A percentile compares a stretch with the other conserved stretches of the same genome.
Conservation (phyloP, 2,329 filamentous ascomycete species). For the Colletotrichum caudatum region DNA sequence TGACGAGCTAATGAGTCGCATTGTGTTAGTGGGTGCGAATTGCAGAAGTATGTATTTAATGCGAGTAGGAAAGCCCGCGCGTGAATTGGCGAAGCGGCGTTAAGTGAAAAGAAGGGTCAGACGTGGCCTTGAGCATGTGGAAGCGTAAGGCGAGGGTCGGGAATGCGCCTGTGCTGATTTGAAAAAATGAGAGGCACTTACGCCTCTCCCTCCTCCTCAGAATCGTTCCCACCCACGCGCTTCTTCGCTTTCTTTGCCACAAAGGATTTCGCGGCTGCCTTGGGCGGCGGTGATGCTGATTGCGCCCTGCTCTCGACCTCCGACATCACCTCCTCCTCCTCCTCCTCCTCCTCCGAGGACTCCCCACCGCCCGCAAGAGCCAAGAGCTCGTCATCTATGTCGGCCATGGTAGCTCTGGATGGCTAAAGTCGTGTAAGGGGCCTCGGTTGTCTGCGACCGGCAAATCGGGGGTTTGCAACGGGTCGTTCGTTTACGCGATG, state of each 20-base stretch:
- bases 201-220: constrained; percentile 86
- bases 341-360: constrained; percentile 69
- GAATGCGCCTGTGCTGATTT: constrained; percentile 1
- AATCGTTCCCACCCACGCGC: constrained; percentile 70
- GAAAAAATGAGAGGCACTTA: constrained; percentile 64
- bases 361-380: constrained; percentile 86
- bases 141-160: neutral
- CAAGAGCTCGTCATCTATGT: constrained; percentile 93
- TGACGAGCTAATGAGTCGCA: constrained; percentile 68
- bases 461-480: constrained; percentile 13
- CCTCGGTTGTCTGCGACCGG: neutral
- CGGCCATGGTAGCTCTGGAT: constrained; percentile 72
- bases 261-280: constrained; percentile 51
- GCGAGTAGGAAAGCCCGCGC: neutral
- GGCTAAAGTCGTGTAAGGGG: constrained; percentile 10
- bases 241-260: constrained; percentile 61
- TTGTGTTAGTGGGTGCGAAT: constrained; percentile 10
- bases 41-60: neutral
- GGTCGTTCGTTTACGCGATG: constrained; percentile 8
- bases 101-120: neutral
- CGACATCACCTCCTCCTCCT: constrained; percentile 65
- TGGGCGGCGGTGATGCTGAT: constrained; percentile 64
- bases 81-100: neutral
- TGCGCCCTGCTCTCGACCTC: constrained; percentile 66
- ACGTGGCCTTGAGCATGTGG: neutral